phyloP scores from a whole-genome alignment of 164 flowering plant genomes.

The Liquidambar formosana region DNA sequence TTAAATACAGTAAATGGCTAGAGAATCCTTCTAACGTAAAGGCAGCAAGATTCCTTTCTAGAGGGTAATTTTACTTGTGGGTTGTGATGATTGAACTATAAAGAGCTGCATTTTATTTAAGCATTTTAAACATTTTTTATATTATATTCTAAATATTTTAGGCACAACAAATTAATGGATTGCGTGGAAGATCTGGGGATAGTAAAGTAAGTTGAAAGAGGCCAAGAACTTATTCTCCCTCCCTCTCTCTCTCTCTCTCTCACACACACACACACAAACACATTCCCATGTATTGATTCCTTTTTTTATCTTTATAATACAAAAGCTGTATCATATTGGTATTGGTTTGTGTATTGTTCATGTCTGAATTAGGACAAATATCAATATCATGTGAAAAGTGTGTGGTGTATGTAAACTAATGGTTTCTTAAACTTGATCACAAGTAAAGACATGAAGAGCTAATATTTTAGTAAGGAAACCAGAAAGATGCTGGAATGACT shows the following conservation, averaged over 20 bases:
- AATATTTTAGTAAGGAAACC: too few relatives aligned
- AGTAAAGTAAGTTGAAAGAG: slow-evolving; percentile 51
- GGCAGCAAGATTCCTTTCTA: slow-evolving; percentile 87
- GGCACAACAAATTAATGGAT: slow-evolving; percentile 62
- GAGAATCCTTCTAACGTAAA: slow-evolving; percentile 84
- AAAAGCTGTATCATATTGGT: too few relatives aligned
- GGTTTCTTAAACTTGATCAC: too few relatives aligned
- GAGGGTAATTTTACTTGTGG: slow-evolving; percentile 54
- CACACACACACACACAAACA: background rate
- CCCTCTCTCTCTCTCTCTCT: slow-evolving; percentile 10
- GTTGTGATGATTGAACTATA: background rate
- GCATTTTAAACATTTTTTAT: slow-evolving; percentile 1
- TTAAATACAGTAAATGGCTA: slow-evolving; percentile 91
- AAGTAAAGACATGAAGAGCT: too few relatives aligned
- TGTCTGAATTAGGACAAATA: too few relatives aligned
- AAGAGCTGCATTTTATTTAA: background rate
- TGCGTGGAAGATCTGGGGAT: slow-evolving; percentile 71
- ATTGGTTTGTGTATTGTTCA: too few relatives aligned
- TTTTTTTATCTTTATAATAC: too few relatives aligned
- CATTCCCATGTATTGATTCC: background rate
- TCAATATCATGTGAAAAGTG: too few relatives aligned
- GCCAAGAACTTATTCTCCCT: background rate
- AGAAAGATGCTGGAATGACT: too few relatives aligned
- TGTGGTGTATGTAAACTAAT: too few relatives aligned
- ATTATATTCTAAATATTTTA: slow-evolving; percentile 22